A percentile compares a stretch with the other conserved stretches of the same genome.
phyloP scores from a whole-genome alignment of 306 rosid species.

The Malus sieversii region DNA sequence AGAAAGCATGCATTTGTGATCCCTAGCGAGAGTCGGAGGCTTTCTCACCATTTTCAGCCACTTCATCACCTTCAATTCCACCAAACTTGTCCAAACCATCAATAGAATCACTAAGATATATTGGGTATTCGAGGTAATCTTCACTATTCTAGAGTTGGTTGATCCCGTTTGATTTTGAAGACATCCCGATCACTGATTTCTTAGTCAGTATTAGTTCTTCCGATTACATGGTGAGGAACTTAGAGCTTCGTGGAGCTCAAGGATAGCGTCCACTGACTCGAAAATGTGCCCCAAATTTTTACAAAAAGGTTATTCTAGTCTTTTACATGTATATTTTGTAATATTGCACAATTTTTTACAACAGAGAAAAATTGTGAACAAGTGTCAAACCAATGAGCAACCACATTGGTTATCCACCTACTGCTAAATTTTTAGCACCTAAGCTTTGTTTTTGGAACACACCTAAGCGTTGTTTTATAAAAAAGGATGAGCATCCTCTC shows the following conservation, averaged over 20 bases:
- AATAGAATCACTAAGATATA: conserved; percentile 77
- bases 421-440: too few species aligned
- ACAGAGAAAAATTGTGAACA: too few species aligned
- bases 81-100: conserved; percentile 65
- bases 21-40: conserved; percentile 54
- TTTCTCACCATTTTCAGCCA: conserved; percentile 35
- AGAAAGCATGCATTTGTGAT: conserved; percentile 78
- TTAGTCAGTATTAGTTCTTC: conserved; percentile 66
- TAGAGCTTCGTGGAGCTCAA: conserved; percentile 52
- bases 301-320: too few species aligned
- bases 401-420: too few species aligned
- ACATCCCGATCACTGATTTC: conserved; percentile 76
- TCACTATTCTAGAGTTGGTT: conserved; percentile 92
- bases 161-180: conserved; percentile 81
- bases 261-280: conserved; percentile 60
- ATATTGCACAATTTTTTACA: too few species aligned
- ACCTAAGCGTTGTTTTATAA: too few species aligned
- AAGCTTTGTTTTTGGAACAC: too few species aligned
- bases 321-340: too few species aligned
- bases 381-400: too few species aligned
- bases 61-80: conserved; percentile 59
- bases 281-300: conserved; percentile 38
- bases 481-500: too few species aligned
- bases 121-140: conserved; percentile 83
- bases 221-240: conserved; percentile 87